Conservation (phyloP, 2,329 filamentous ascomycete genomes). For the Colletotrichum coccodes region DNA sequence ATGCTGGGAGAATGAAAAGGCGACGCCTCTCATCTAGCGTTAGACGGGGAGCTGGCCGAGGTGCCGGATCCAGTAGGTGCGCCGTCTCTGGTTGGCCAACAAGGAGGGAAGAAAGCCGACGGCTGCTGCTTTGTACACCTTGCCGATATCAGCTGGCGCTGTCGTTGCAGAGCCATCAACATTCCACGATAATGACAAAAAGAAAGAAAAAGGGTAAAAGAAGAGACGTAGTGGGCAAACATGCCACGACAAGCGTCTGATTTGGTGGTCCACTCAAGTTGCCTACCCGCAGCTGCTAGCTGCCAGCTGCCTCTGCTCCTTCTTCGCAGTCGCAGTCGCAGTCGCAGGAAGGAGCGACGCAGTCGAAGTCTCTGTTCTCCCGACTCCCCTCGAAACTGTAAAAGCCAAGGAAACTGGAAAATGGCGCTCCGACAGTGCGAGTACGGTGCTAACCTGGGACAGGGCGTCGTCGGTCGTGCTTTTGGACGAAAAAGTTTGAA, state of each 20-base stretch:
- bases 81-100: slow-evolving; percentile 27
- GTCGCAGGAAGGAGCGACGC: neutral
- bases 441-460: slow-evolving; percentile 7
- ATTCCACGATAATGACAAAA: neutral
- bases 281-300: slow-evolving; percentile 1
- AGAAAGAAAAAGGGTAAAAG: no score
- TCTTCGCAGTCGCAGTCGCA: neutral
- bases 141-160: neutral
- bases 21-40: slow-evolving; percentile 5
- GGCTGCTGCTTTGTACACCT: slow-evolving; percentile 1
- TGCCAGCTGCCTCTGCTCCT: neutral
- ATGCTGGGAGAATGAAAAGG: slow-evolving; percentile 6
- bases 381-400: neutral
- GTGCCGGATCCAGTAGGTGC: slow-evolving; percentile 18
- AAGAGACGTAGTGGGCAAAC: neutral
- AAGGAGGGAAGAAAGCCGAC: neutral
- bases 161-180: slow-evolving; percentile 5
- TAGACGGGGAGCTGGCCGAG: slow-evolving; percentile 14
- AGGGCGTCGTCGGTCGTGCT: neutral
- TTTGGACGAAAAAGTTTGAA: slow-evolving; percentile 16
- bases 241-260: neutral
- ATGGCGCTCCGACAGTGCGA: slow-evolving; percentile 24
- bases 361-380: neutral
- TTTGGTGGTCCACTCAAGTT: neutral
- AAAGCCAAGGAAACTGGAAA: neutral